phyloP scores from a whole-genome alignment of 2,329 filamentous ascomycete genomes.

The Orbilia brochopaga region DNA sequence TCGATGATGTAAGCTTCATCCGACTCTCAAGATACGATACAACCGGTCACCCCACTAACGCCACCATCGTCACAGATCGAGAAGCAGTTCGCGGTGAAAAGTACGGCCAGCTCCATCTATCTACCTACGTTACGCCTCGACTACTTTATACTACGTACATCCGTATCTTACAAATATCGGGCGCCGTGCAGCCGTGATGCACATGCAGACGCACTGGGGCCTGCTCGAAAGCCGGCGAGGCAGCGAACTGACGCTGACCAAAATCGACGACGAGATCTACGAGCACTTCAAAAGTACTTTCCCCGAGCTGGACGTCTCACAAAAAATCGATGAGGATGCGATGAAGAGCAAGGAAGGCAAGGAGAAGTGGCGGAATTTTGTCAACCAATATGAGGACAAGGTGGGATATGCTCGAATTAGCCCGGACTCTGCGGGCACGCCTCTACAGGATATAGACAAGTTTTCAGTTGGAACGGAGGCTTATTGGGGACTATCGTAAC shows the following conservation, averaged over 20 bases:
- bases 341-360: slow-evolving; percentile 99
- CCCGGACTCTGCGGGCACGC: neutral
- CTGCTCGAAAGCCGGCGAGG: slow-evolving; percentile 90
- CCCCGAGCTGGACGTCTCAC: slow-evolving; percentile 85
- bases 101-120: slow-evolving; percentile 60
- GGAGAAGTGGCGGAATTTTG: slow-evolving; percentile 91
- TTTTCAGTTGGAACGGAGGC: neutral
- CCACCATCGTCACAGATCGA: slow-evolving; percentile 72
- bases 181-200: slow-evolving; percentile 73
- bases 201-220: slow-evolving; percentile 95
- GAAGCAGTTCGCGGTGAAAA: slow-evolving; percentile 98
- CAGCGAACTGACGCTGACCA: slow-evolving; percentile 86
- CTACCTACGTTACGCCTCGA: slow-evolving; percentile 7
- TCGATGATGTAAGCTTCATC: slow-evolving; percentile 12
- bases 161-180: neutral
- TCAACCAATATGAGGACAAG: slow-evolving; percentile 90
- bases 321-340: slow-evolving; percentile 81
- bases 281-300: slow-evolving; percentile 86
- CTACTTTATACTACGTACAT: slow-evolving; percentile 31
- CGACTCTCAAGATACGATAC: neutral
- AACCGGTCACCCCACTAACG: neutral
- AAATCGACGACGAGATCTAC: slow-evolving; percentile 92
- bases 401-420: slow-evolving; percentile 16
- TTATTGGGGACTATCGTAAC: too few species aligned
- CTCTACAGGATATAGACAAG: slow-evolving; percentile 5